Base-by-base conservation (phyloP, 139 green algal genomes). In the Chlamydomonas schloesseri region DNA sequence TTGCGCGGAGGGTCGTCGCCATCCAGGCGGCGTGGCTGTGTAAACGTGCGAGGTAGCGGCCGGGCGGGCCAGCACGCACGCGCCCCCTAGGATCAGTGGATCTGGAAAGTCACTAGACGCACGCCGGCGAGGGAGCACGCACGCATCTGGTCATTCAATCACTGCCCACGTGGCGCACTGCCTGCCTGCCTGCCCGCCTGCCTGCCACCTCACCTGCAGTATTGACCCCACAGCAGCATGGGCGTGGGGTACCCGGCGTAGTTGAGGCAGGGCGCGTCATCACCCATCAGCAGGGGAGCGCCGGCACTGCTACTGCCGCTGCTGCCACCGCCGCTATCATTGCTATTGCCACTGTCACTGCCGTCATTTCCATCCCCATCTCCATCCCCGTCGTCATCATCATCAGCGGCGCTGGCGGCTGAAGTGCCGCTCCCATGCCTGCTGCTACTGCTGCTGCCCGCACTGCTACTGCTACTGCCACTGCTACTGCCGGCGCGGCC, bases 201-300 rank as follows among this genome's bases (percentile, higher is more conserved):
- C n/a, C n/a, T n/a, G n/a, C n/a, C n/a, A n/a, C n/a, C 58, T 4
- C 46, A 76, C 79, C 79, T 76, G 79, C 79, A 85, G 46, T 85
- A 85, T 67, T 85, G 65, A 5, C 46, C 67, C 79, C 79, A 85
- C 31, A 58, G 47, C 65, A 76, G 47, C 1, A 57, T 1, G 0
- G 46, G 79, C 6, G 65, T 76, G 23, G 79, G 79, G 67, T 85
- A 85, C 8, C 79, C 79, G 0, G 79, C 79, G 9, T 75, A 76
- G 67, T 85, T 85, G 47, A 85, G 67, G 50, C 79, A 85, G 5
- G 46, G 65, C 47, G 23, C 67, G 23, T 76, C 67, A 11, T 47
- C 65, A 21, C 33, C 78, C 78, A 84, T 17, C 64, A 9, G 62
- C 62, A 34, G 62, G 55, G 18, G 2, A 2, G 18, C 10, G 20